phyloP scores from a whole-genome alignment of 345 rosid genomes.

The Boechera divaricarpa region DNA sequence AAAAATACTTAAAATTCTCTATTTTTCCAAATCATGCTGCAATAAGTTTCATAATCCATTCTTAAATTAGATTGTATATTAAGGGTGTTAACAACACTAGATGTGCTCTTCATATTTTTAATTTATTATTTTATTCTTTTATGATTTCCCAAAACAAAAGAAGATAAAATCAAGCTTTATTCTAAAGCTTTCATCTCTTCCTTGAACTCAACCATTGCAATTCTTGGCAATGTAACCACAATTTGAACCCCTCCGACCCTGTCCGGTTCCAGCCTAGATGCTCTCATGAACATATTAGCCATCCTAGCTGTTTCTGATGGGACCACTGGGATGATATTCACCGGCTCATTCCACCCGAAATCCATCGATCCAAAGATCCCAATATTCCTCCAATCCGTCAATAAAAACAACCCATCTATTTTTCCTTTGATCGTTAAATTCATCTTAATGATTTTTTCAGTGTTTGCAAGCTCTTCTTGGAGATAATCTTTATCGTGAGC shows the following conservation, averaged over 20 bases:
- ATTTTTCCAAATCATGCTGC: too few species aligned
- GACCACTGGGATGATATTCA: conserved; percentile 30
- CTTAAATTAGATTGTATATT: too few species aligned
- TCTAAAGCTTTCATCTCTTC: neutral
- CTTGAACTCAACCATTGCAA: conserved; percentile 22
- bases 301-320: conserved; percentile 19
- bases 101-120: too few species aligned
- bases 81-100: too few species aligned
- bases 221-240: conserved; percentile 32
- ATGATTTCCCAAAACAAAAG: too few species aligned
- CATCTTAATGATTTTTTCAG: neutral
- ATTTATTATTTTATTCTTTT: too few species aligned
- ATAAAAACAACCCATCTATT: conserved; percentile 18
- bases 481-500: conserved; percentile 24
- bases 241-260: conserved; percentile 28
- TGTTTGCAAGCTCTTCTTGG: conserved; percentile 24
- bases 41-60: too few species aligned
- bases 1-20: too few species aligned
- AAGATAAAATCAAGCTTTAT: too few species aligned
- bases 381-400: conserved; percentile 35
- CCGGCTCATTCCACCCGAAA: conserved; percentile 41
- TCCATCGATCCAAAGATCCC: conserved; percentile 38
- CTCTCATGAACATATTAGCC: conserved; percentile 25
- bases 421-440: neutral
- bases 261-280: conserved; percentile 27